Evolutionary conservation across 1,284 basidiomycete species (phyloP).

Genomic region (Fomitopsis pinicola): DNA sequence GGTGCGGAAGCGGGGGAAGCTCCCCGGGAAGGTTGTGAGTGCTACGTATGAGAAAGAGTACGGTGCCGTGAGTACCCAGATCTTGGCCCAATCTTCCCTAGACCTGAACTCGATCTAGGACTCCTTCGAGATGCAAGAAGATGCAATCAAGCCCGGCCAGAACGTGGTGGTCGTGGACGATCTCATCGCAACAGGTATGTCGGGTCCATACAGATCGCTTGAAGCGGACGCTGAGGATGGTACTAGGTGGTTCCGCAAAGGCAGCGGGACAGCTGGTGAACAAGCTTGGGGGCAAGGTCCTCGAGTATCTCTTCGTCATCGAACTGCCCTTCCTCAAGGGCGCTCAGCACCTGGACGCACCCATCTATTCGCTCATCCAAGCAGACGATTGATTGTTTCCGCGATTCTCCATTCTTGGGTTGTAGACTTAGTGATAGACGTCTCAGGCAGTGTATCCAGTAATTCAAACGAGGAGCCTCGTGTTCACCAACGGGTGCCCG

Average conservation of each 20-base stretch:
- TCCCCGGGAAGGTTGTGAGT: constrained; percentile 82
- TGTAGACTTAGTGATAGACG: not conserved
- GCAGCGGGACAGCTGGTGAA: constrained; percentile 91
- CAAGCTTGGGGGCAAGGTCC: constrained; percentile 77
- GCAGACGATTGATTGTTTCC: constrained; percentile 51
- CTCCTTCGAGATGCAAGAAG: constrained; percentile 92
- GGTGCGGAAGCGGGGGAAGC: constrained; percentile 91
- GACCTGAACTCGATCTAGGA: constrained; percentile 46
- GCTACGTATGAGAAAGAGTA: constrained; percentile 94
- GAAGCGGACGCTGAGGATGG: not conserved
- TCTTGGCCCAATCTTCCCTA: not conserved
- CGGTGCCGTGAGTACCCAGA: constrained; percentile 55
- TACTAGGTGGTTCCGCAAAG: constrained; percentile 84
- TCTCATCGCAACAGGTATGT: constrained; percentile 88
- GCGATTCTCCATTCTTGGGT: not conserved
- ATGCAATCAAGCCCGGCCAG: constrained; percentile 80
- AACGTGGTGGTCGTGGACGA: constrained; percentile 92
- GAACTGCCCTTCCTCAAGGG: constrained; percentile 86
- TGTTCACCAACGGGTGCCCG: constrained; percentile 72
- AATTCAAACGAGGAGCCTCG: constrained; percentile 55
- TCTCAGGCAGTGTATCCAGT: not conserved
- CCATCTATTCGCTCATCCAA: constrained; percentile 83
- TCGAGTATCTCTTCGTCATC: constrained; percentile 96
- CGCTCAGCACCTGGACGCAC: constrained; percentile 76
- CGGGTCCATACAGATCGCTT: not conserved